Evolutionary conservation across 768 basidiomycete genomes (phyloP), one percentile per base, ranked within the genome.

Genomic region (Lepiota venenata): DNA sequence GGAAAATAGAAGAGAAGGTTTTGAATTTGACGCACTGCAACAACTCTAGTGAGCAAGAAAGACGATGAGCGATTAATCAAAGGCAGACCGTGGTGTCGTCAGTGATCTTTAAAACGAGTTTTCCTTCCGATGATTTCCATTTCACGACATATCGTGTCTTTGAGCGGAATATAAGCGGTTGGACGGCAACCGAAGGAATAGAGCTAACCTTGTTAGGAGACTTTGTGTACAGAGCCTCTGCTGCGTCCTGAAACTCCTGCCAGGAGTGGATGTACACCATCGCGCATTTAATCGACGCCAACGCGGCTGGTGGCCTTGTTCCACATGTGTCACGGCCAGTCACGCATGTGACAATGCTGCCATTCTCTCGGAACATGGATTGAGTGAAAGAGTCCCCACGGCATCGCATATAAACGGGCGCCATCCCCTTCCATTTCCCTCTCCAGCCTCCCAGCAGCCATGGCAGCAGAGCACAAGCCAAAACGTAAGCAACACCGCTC

Each of bases 11-110:
- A 2, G 94, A 97, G 62, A 87, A 85, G 1, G 95, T 96, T 70
- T 95, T 93, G 78, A 96, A 98, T 70, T 95, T 97, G 61, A 98
- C 78, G 68, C 93, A 96, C 96, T 98, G 66, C 18, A 16, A 12
- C 2, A 14, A 39, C 6, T 35, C 50, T 21, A 39, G 15, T 43
- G 15, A 44, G 42, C 45, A 14, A 20, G 15, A 36, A 55, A 16
- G 41, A 51, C 32, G 8, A 15, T 18, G 44, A n/a, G 12, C 41
- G 25, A 39, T 15, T 25, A 54, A 38, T 32, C 8, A 56, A 37
- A 22, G 37, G 78, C 90, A 61, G 67, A 96, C 96, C 64, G 86
- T 88, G 35, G 78, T 80, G 68, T 97, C 82, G 72, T 98, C 91
- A 1, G 96, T 98, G 64, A 98, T 86, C 74, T 96, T 97, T 58